Base-by-base conservation (phyloP, 345 rosid genomes). In the Trapa incisa region DNA sequence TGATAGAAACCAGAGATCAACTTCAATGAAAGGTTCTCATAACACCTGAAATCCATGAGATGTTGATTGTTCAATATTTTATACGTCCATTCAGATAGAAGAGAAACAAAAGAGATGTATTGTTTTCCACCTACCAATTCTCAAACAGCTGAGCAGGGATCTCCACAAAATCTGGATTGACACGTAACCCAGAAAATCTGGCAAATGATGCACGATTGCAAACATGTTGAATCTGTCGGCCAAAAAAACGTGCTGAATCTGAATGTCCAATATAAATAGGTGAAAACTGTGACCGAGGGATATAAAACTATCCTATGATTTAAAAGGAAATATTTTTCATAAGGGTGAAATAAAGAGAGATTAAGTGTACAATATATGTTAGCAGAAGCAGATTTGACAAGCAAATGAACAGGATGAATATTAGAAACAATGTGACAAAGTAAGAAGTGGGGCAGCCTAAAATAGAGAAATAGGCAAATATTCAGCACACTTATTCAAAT, bases 1-100 rank as follows among this genome's bases (percentile, higher is more conserved):
- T 88, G 88, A 80, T 88, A 86, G 77, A 87, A 90, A 70, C 97
- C 98, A 67, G 98, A 93, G 76, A 93, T 86, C 83, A 93, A 73
- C 89, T 85, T 90, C 80, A 93, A 75, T 6, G 91, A 79, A 73
- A 84, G 83, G 90, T 82, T 88, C 79, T 90, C 97, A 47, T 87
- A 90, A 68, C 97, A 93, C 98, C 98, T 93, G 78, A 58, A 80
- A 65, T 33, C 72, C 68, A 68, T 52, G 72, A 76, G 37, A 67
- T 66, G 65, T n/a, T 77, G 53, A 39, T 54, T 64, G 56, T 36
- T 32, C 32, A 33, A 58, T 32, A 35, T 54, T 2, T 15, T 11
- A 43, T 74, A 65, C 71, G 73, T 35, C 13, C 17, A 41, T 52
- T 61, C 15, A n/a, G 68, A 22, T 53, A 29, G 56, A 14, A 47